Conservation (phyloP, 2,329 filamentous ascomycete genomes). For the Lecanicillium sp. region DNA sequence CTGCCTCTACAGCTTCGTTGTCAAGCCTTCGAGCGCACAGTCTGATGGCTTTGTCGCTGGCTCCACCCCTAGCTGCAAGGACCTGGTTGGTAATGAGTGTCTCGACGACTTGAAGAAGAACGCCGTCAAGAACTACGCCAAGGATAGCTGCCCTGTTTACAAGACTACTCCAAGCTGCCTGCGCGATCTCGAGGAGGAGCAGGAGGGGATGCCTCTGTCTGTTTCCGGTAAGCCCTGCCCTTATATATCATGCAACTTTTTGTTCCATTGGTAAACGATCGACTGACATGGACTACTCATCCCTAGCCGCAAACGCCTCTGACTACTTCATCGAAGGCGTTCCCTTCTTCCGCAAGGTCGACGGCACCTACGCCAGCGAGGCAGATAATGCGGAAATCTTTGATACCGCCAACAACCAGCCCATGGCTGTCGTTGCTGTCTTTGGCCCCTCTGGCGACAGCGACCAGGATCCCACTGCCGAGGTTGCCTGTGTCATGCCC, state of each 20-base stretch:
- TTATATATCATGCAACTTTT: no score
- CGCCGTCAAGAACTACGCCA: conserved; percentile 2
- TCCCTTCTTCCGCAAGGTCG: conserved; percentile 7
- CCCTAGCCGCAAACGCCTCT: conserved; percentile 4
- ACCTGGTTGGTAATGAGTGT: conserved; percentile 7
- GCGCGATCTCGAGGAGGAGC: conserved; percentile 2
- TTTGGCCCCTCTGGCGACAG: conserved; percentile 2
- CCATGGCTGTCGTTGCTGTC: conserved; percentile 7
- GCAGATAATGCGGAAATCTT: not conserved
- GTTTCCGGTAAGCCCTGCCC: no score
- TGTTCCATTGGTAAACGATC: no score
- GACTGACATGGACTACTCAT: no score
- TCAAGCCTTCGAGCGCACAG: no score
- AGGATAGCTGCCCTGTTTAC: conserved; percentile 2
- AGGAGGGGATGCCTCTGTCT: conserved; percentile 2
- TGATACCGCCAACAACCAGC: not conserved
- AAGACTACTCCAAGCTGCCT: conserved; percentile 5
- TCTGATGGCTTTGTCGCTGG: no score
- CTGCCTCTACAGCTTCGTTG: conserved; percentile 9
- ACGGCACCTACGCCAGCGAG: not conserved
- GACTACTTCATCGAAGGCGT: conserved; percentile 1
- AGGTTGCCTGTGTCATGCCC: conserved; percentile 1
- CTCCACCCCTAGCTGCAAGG: conserved; percentile 5
- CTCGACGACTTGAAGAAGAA: conserved; percentile 4
- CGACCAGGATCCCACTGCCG: not conserved